Conservation (phyloP, 2,329 filamentous ascomycete genomes). For the Neonectria punicea region DNA sequence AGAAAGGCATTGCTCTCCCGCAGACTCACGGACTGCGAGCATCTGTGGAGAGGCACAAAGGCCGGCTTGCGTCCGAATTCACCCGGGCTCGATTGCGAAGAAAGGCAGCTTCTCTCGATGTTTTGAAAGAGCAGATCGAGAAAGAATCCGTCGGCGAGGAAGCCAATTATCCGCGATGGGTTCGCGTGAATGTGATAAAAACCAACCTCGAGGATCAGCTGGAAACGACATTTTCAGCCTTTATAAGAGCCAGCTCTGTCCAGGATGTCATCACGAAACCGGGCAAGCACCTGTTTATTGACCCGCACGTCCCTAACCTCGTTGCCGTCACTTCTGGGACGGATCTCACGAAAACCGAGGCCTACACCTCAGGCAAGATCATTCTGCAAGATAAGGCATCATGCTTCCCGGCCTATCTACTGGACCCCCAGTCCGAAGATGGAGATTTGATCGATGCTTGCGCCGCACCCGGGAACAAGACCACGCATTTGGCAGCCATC, state of each 20-base stretch:
- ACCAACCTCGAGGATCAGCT: conserved; percentile 78
- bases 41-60: conserved; percentile 83
- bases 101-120: conserved; percentile 74
- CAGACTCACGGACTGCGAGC: conserved; percentile 80
- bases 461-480: conserved; percentile 96
- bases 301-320: conserved; percentile 84
- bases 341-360: conserved; percentile 77
- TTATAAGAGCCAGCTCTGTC: conserved; percentile 66
- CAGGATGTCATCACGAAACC: conserved; percentile 61
- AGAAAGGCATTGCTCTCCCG: conserved; percentile 84
- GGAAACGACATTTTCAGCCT: conserved; percentile 76
- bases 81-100: conserved; percentile 80
- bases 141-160: conserved; percentile 59
- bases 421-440: conserved; percentile 73
- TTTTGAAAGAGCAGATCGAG: conserved; percentile 69
- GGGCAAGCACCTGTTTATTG: conserved; percentile 72
- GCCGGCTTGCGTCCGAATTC: conserved; percentile 82
- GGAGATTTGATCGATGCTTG: conserved; percentile 92
- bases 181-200: conserved; percentile 84
- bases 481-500: conserved; percentile 88
- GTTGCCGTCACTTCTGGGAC: conserved; percentile 78
- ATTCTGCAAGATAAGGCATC: conserved; percentile 98
- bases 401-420: conserved; percentile 91
- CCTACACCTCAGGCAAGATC: conserved; percentile 80
- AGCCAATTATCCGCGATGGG: conserved; percentile 84